Evolutionary conservation across 805 yeast species (phyloP).

Genomic region (Candida chauliodis): DNA sequence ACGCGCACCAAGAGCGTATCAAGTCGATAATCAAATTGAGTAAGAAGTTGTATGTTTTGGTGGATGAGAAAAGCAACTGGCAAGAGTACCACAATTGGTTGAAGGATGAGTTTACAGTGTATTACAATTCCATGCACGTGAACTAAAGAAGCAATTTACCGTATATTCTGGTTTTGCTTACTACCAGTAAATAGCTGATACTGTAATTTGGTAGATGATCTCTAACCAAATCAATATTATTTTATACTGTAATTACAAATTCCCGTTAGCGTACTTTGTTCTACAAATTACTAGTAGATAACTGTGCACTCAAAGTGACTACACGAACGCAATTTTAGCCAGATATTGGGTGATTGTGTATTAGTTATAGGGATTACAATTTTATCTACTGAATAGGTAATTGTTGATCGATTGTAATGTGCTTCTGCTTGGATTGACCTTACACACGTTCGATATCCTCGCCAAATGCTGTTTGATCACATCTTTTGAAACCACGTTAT

Average conservation of each 20-base stretch:
- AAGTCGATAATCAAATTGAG: conserved; percentile 29
- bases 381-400: conserved; percentile 14
- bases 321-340: too few relatives aligned
- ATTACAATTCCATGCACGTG: conserved; percentile 9
- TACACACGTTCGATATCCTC: conserved; percentile 42
- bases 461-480: conserved; percentile 55
- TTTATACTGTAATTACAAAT: too few relatives aligned
- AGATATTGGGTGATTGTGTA: too few relatives aligned
- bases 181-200: too few relatives aligned
- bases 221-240: too few relatives aligned
- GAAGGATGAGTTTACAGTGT: conserved; percentile 7
- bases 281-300: too few relatives aligned
- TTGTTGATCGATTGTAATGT: conserved; percentile 71
- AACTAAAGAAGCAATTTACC: too few relatives aligned
- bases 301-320: too few relatives aligned
- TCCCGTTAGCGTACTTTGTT: too few relatives aligned
- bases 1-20: conserved; percentile 48
- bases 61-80: conserved; percentile 8
- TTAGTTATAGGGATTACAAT: too few relatives aligned
- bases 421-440: conserved; percentile 72
- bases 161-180: too few relatives aligned
- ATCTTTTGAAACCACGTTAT: conserved; percentile 40
- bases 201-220: too few relatives aligned
- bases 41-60: conserved; percentile 16
- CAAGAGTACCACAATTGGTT: conserved; percentile 5